phyloP scores from a whole-genome alignment of 768 basidiomycete genomes.

The Lyophyllum atratum region DNA sequence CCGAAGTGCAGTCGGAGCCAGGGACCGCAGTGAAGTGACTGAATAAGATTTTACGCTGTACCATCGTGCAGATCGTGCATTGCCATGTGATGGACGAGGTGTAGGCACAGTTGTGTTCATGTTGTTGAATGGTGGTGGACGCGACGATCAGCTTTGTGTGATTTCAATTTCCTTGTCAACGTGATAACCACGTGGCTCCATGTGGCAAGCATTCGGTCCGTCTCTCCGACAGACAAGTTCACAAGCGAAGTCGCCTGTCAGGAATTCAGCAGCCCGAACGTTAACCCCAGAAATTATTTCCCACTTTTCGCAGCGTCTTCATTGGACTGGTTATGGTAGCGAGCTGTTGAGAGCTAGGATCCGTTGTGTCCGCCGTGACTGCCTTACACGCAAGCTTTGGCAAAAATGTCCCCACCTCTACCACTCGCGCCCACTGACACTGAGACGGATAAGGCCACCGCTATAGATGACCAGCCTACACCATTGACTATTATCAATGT shows the following conservation, averaged over 20 bases:
- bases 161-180: neutral
- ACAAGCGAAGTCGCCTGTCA: neutral
- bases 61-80: neutral
- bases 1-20: neutral
- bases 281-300: too few species aligned
- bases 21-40: neutral
- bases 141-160: neutral
- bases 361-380: neutral
- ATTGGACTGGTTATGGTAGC: neutral
- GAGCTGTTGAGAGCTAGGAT: neutral
- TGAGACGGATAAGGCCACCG: neutral
- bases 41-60: neutral
- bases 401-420: neutral
- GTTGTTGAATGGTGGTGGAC: neutral
- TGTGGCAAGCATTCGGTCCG: neutral
- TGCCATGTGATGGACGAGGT: neutral
- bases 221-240: neutral
- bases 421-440: conserved; percentile 1
- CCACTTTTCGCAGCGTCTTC: neutral
- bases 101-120: neutral
- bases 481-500: conserved; percentile 25
- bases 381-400: neutral
- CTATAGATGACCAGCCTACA: neutral
- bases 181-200: neutral
- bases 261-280: neutral